Percentiles rank a stretch among this genome's conserved stretches.
phyloP scores from a whole-genome alignment of 371 early-diverging fungal species.

The Homolaphlyctis polyrhiza region DNA sequence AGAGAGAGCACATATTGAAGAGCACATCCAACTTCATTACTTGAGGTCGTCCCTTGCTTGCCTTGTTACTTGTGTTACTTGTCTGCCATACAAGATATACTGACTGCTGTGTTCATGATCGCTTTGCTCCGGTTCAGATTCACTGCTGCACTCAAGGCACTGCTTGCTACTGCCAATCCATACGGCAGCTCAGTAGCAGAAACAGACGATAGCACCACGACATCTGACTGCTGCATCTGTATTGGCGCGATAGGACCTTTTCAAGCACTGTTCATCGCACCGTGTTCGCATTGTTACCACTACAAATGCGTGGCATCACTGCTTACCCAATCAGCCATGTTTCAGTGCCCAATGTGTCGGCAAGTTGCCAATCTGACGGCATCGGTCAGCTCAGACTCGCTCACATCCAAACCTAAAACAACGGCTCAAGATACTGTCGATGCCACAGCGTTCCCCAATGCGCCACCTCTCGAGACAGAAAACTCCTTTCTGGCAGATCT shows the following conservation, averaged over 20 bases:
- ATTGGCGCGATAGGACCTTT: conserved; percentile 81
- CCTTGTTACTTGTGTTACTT: no score
- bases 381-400: conserved; percentile 48
- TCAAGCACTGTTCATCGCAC: conserved; percentile 91
- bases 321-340: conserved; percentile 62
- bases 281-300: conserved; percentile 93
- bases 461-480: not conserved
- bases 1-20: not conserved
- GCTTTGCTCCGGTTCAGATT: conserved; percentile 26
- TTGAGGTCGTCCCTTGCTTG: no score
- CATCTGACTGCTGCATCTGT: conserved; percentile 93
- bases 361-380: conserved; percentile 90
- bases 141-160: conserved; percentile 33
- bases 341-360: conserved; percentile 91
- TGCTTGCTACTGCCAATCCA: conserved; percentile 49
- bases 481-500: not conserved
- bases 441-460: not conserved
- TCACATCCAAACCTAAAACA: not conserved
- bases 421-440: no score
- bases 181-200: conserved; percentile 21
- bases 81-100: not conserved
- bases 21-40: no score
- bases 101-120: not conserved
- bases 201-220: conserved; percentile 19
- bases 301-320: conserved; percentile 87